phyloP scores from a whole-genome alignment of 352 stramenopile genomes.

The Peronospora tabacina region DNA sequence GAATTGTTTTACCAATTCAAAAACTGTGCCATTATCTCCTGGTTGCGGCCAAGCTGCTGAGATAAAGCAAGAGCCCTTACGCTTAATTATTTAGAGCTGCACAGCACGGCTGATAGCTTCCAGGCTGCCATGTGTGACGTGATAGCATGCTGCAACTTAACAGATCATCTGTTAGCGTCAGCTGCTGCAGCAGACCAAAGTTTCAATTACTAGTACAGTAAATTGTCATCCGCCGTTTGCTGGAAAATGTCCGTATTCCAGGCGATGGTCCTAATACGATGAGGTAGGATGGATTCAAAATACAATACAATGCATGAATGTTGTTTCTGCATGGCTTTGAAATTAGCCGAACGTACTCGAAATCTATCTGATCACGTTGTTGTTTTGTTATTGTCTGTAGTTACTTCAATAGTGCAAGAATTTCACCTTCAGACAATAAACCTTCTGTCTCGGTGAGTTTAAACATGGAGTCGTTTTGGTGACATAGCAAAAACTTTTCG shows the following conservation, averaged over 20 bases:
- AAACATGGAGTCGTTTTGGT: constrained; percentile 20
- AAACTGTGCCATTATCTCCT: constrained; percentile 19
- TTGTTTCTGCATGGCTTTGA: not conserved
- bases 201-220: not conserved
- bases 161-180: not conserved
- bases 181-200: not conserved
- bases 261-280: no score
- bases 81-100: constrained; percentile 72
- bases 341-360: not conserved
- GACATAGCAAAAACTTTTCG: constrained; percentile 73
- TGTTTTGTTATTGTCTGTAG: constrained; percentile 14
- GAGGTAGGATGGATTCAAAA: no score
- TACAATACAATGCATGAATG: not conserved
- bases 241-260: no score
- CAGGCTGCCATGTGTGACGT: constrained; percentile 20
- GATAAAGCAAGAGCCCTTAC: constrained; percentile 80
- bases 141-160: constrained; percentile 8
- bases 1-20: constrained; percentile 37
- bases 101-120: constrained; percentile 42
- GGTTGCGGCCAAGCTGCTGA: constrained; percentile 47
- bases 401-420: constrained; percentile 36
- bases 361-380: not conserved
- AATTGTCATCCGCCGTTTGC: no score
- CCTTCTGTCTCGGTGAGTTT: constrained; percentile 81
- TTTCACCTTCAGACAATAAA: constrained; percentile 65